phyloP scores from a whole-genome alignment of 1,284 basidiomycete genomes.

The Phylloporus sp. region DNA sequence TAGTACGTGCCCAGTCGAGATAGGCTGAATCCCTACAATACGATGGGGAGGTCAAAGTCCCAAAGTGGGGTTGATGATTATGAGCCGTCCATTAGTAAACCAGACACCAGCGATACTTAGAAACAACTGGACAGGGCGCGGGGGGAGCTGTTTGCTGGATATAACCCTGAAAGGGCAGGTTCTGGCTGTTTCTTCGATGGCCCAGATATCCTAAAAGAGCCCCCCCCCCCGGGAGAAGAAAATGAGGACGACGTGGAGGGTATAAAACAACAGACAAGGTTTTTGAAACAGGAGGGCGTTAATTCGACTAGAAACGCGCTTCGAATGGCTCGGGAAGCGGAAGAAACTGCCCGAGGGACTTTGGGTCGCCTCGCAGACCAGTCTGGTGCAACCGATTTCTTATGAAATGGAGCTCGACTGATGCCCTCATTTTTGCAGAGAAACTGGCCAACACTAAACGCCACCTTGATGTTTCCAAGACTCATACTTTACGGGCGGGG shows the following conservation, averaged over 20 bases:
- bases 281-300: constrained; percentile 92
- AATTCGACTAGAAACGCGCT: constrained; percentile 93
- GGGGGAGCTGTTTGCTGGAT: constrained; percentile 76
- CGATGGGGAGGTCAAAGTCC: constrained; percentile 31
- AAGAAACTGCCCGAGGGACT: constrained; percentile 93
- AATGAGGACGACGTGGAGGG: constrained; percentile 96
- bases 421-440: constrained; percentile 49
- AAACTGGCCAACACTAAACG: constrained; percentile 95
- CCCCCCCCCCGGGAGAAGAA: constrained; percentile 73
- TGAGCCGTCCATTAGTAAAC: constrained; percentile 41
- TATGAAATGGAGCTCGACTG: neutral
- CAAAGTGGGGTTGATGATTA: constrained; percentile 25
- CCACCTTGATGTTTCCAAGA: constrained; percentile 93
- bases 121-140: constrained; percentile 67
- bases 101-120: constrained; percentile 54
- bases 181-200: constrained; percentile 73
- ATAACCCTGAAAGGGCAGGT: constrained; percentile 58
- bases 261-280: constrained; percentile 92
- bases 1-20: constrained; percentile 72
- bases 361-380: constrained; percentile 92
- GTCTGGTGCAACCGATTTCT: constrained; percentile 69
- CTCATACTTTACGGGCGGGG: constrained; percentile 86
- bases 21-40: constrained; percentile 53
- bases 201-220: constrained; percentile 48
- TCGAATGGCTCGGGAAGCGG: constrained; percentile 91